phyloP scores from a whole-genome alignment of 1,284 basidiomycete genomes.

The Austroboletus rostrupii region DNA sequence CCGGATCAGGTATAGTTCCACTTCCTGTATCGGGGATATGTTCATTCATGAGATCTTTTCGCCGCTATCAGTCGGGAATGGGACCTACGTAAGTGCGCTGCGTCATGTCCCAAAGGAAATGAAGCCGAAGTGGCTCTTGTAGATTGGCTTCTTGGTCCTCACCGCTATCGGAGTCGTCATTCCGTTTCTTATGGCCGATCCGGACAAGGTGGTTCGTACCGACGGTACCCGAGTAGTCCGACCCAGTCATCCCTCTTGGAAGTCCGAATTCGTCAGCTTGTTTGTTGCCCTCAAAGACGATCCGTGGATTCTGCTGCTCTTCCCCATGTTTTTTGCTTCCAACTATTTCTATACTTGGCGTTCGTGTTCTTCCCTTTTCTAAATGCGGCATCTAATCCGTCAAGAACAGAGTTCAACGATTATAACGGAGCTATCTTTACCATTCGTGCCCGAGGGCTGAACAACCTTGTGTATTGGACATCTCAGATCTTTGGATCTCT shows the following conservation, averaged over 20 bases:
- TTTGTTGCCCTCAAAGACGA: conserved; percentile 53
- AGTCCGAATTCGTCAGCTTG: conserved; percentile 47
- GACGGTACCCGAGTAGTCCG: conserved; percentile 66
- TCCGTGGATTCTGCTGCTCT: conserved; percentile 56
- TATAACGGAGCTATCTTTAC: conserved; percentile 51
- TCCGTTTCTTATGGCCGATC: conserved; percentile 66
- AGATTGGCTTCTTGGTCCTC: conserved; percentile 74
- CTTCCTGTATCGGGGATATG: no score
- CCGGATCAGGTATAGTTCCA: conserved; percentile 33
- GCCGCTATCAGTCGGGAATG: conserved; percentile 44
- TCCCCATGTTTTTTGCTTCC: conserved; percentile 69
- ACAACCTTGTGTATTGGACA: conserved; percentile 37
- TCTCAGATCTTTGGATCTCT: conserved; percentile 39
- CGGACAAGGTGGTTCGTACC: conserved; percentile 62
- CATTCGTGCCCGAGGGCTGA: conserved; percentile 40
- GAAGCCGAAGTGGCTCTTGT: background rate
- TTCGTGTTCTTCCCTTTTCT: conserved; percentile 10
- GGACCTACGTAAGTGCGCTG: conserved; percentile 51
- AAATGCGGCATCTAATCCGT: conserved; percentile 1
- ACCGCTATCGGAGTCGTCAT: conserved; percentile 62
- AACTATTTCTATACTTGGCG: conserved; percentile 67
- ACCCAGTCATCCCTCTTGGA: conserved; percentile 68
- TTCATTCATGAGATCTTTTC: no score
- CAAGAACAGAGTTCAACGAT: conserved; percentile 44
- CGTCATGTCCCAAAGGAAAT: background rate